Evolutionary conservation across 257 asterid genomes (phyloP).

Genomic region (Rubia yunnanensis): DNA sequence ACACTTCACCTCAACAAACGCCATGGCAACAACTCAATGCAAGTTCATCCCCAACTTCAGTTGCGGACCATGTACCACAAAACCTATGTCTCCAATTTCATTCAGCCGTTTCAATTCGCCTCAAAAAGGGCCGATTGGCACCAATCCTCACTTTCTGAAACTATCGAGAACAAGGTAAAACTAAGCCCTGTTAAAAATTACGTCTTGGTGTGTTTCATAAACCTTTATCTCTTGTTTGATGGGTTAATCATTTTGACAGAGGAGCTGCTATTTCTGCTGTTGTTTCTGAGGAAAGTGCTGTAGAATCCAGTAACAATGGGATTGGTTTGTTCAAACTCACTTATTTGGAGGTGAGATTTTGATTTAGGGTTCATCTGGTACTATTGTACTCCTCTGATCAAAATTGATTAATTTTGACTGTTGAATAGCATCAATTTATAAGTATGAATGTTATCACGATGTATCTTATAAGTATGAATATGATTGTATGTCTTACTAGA

Average conservation of each 20-base stretch:
- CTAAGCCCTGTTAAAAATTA: not conserved
- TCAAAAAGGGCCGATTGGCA: constrained; percentile 16
- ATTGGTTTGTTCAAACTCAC: constrained; percentile 60
- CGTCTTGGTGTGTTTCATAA: not conserved
- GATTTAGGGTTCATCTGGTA: constrained; percentile 11
- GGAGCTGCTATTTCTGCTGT: constrained; percentile 36
- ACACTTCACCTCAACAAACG: not conserved
- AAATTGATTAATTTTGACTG: not conserved
- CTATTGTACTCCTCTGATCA: not conserved
- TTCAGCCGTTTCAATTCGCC: constrained; percentile 24
- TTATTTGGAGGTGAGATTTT: constrained; percentile 75
- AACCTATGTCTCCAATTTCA: constrained; percentile 23
- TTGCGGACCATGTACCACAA: constrained; percentile 24
- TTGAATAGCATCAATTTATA: not conserved
- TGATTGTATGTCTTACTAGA: not conserved
- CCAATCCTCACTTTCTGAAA: constrained; percentile 29
- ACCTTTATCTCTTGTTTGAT: not conserved
- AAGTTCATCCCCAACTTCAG: constrained; percentile 30
- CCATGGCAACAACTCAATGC: constrained; percentile 53
- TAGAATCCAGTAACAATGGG: constrained; percentile 35
- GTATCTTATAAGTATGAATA: no score
- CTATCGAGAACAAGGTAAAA: constrained; percentile 38
- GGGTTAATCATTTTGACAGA: not conserved
- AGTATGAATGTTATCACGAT: not conserved
- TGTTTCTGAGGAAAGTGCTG: constrained; percentile 46